Evolutionary conservation across 441 rosid species (phyloP).

Genomic region (Croton setiger): DNA sequence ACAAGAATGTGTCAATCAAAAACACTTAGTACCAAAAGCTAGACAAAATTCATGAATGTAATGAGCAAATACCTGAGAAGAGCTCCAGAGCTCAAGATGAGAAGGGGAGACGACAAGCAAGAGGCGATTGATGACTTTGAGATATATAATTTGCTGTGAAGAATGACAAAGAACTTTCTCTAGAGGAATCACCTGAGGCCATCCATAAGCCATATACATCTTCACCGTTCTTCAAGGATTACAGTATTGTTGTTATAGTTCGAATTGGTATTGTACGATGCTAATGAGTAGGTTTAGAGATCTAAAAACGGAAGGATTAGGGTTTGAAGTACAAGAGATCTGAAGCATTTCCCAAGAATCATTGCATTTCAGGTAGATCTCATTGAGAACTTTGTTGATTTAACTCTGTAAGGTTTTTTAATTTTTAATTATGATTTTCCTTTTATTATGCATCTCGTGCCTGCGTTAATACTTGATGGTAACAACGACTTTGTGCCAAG

Average conservation of each 20-base stretch:
- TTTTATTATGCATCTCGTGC: too few relatives aligned
- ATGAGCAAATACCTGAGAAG: slow-evolving; percentile 63
- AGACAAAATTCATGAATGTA: background rate
- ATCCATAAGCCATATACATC: slow-evolving; percentile 97
- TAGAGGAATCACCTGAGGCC: slow-evolving; percentile 96
- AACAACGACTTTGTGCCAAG: slow-evolving; percentile 6
- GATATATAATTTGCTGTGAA: slow-evolving; percentile 67
- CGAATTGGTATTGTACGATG: background rate
- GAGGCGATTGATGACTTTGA: slow-evolving; percentile 60
- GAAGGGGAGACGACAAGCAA: slow-evolving; percentile 76
- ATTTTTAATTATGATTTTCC: background rate
- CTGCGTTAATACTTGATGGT: background rate
- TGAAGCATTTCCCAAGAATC: slow-evolving; percentile 16
- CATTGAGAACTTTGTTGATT: background rate
- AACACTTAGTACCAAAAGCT: slow-evolving; percentile 8
- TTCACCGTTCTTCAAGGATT: background rate
- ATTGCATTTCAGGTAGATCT: slow-evolving; percentile 16
- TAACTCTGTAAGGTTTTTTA: background rate
- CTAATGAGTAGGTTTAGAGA: slow-evolving; percentile 1
- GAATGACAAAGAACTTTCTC: slow-evolving; percentile 60
- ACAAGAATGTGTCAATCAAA: slow-evolving; percentile 9
- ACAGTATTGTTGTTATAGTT: background rate
- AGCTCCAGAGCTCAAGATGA: slow-evolving; percentile 92
- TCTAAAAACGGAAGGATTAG: slow-evolving; percentile 1
- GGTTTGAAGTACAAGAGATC: slow-evolving; percentile 12